phyloP scores from a whole-genome alignment of 2,329 filamentous ascomycete genomes.

The Penicillium sp. region DNA sequence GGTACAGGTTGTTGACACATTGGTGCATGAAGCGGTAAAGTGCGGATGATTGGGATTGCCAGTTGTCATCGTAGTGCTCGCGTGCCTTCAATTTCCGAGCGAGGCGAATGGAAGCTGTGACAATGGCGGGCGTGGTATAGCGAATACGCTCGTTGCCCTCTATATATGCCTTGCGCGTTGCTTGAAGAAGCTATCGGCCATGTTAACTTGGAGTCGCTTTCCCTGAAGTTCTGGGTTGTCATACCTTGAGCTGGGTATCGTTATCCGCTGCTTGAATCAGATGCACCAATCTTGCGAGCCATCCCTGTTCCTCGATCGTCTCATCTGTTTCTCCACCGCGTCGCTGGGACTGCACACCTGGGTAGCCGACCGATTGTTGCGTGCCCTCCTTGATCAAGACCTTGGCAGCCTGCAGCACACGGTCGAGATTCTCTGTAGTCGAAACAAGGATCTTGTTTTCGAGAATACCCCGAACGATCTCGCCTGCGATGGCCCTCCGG shows the following conservation, averaged over 20 bases:
- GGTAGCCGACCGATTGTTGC: constrained; percentile 78
- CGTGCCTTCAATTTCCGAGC: constrained; percentile 83
- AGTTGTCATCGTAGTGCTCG: constrained; percentile 80
- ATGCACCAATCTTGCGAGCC: constrained; percentile 89
- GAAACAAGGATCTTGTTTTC: constrained; percentile 76
- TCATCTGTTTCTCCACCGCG: constrained; percentile 87
- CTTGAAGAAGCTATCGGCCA: constrained; percentile 67
- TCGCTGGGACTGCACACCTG: constrained; percentile 70
- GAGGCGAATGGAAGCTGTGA: constrained; percentile 86
- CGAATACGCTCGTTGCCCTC: constrained; percentile 95
- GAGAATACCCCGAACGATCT: constrained; percentile 79
- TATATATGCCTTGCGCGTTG: constrained; percentile 77
- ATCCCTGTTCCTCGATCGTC: constrained; percentile 96
- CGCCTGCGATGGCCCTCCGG: constrained; percentile 82
- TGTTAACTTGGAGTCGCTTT: constrained; percentile 9
- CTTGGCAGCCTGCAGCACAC: constrained; percentile 80
- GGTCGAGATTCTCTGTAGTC: constrained; percentile 75
- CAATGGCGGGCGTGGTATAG: constrained; percentile 88
- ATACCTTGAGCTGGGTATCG: constrained; percentile 81
- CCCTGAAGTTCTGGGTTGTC: background rate
- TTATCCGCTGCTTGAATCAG: constrained; percentile 80
- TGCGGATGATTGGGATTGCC: constrained; percentile 69
- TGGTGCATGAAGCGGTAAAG: constrained; percentile 96
- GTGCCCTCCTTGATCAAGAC: constrained; percentile 92
- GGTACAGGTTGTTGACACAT: constrained; percentile 79